These are phyloP conservation scores for Tremella fuciformis DNA, from an alignment of 768 basidiomycete genomes.

Conservation along the genomic window DNA sequence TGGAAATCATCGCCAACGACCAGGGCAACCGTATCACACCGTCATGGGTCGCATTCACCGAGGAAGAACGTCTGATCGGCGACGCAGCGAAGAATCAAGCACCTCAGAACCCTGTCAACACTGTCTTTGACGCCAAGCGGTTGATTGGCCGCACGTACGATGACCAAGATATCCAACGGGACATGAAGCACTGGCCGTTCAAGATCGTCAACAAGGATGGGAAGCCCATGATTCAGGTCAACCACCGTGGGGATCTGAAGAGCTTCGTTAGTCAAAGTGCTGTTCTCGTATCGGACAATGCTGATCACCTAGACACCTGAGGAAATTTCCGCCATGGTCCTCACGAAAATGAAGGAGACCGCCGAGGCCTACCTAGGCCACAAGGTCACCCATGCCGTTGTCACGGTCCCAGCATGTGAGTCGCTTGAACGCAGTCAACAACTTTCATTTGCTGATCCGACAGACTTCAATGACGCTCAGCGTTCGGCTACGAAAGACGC, in stretches of 20 bases:
- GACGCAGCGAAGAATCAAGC: slow-evolving; percentile 96
- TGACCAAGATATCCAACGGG: slow-evolving; percentile 56
- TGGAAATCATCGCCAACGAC: slow-evolving; percentile 87
- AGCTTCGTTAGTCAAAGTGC: slow-evolving; percentile 40
- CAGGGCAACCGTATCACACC: slow-evolving; percentile 86
- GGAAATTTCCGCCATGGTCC: slow-evolving; percentile 67
- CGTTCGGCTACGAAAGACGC: slow-evolving; percentile 98
- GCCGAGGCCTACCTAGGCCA: slow-evolving; percentile 67
- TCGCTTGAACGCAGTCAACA: slow-evolving; percentile 1
- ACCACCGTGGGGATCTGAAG: slow-evolving; percentile 63
- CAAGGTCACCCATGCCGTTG: slow-evolving; percentile 64
- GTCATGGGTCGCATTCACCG: slow-evolving; percentile 77
- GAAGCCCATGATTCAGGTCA: slow-evolving; percentile 55
- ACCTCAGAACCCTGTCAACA: slow-evolving; percentile 86
- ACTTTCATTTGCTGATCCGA: slow-evolving; percentile 1
- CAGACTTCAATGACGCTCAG: slow-evolving; percentile 95
- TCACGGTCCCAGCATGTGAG: slow-evolving; percentile 71
- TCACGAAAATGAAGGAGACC: slow-evolving; percentile 68
- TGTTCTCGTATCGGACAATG: not conserved
- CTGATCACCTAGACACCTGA: slow-evolving; percentile 57
- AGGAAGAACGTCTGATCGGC: slow-evolving; percentile 81
- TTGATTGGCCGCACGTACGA: slow-evolving; percentile 88
- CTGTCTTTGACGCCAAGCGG: slow-evolving; percentile 94
- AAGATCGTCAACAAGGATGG: slow-evolving; percentile 53
- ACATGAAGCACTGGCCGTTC: slow-evolving; percentile 57